Base-by-base conservation (phyloP, 2,329 filamentous ascomycete genomes). In the Aspergillus sp. region DNA sequence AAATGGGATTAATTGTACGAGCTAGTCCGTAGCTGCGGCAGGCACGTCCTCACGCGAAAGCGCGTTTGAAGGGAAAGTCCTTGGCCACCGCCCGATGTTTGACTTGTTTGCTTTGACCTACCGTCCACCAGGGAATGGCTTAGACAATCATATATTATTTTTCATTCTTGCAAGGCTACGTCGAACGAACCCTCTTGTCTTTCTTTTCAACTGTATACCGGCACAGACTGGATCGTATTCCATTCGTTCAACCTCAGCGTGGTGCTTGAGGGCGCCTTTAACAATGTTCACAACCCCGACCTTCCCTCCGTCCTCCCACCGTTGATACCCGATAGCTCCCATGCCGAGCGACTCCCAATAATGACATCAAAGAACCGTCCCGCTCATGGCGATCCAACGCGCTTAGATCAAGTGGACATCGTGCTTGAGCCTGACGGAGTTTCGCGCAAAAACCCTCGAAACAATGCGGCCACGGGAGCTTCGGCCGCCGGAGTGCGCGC, bases 401-500 rank as follows among this genome's bases (percentile, higher is more conserved):
- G 57, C 40, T 49, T 53, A 19, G 54, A 58, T 51, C 55, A 55
- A 35, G 26, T 32, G 30, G 26, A 24, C 44, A 35, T 49, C 40
- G 60, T 58, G 35, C 13, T 35, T 9, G 59, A 63, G 42, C 48
- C 56, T 33, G 64, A 64, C 17, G 60, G 54, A 30, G 54, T 56
- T 32, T 49, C 65, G 35, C 65, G 64, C 45, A 66, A 68, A 55
- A 79, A 79, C 50, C 76, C 77, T 54, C 80, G 82, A 58, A 81
- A 76, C 52, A 81, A 83, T 77, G 81, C 83, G 13, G 79, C 81
- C 11, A 86, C 83, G 14, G 91, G 89, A 45, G 88, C 89, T n/a
- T 91, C 89, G 19, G 91, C 91, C 4, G 91, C 91, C 19, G 84
- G 89, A 38, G 88, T 91, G 57, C 87, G 92, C 44, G 92, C 91